Evolutionary conservation across 805 yeast genomes (phyloP), one percentile per base, ranked within the genome.

Genomic region (Candida anglica): DNA sequence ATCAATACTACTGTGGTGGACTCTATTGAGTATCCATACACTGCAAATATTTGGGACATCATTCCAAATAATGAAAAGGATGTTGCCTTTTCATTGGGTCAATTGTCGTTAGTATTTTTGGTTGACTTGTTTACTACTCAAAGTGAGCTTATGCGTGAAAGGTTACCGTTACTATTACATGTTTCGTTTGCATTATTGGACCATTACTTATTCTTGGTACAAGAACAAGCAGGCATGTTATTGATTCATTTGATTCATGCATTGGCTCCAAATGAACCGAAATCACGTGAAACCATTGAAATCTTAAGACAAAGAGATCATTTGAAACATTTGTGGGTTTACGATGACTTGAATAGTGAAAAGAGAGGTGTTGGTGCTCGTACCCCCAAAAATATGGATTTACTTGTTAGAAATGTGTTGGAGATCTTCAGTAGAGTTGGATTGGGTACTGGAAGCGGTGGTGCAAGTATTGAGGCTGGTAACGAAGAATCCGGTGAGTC

Each of bases 321-420:
- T 29, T 33, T 38, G 13, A 50, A 61, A 30, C 43, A 62, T 19
- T 54, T 84, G 4, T 93, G 98, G 98, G 69, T 79, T 0, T 91
- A 93, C 52, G 95, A 86, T 46, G 96, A 89, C 52, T 61, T 89
- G 47, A 76, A 77, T 40, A 79, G 79, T 40, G 89, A 83, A 45
- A 80, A 79, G 45, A 55, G 53, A 25, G 18, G 18, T 8, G 19
- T 15, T 15, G 91, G 94, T 0, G 89, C 91, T 0, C 66, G 89
- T 25, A 86, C 95, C 2, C 97, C 97, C 0, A 79, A 77, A 43
- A 75, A 76, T 19, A 89, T 91, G 97, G 95, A 86, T 46, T 52
- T 68, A 7, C 59, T 89, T 40, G 79, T 85, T 3, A 62, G 88
- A 40, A 73, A 75, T 36, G 71, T 83, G 2, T 53, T 87, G 23